Evolutionary conservation across 768 basidiomycete genomes (phyloP).

Genomic region (Agaricus blazei): DNA sequence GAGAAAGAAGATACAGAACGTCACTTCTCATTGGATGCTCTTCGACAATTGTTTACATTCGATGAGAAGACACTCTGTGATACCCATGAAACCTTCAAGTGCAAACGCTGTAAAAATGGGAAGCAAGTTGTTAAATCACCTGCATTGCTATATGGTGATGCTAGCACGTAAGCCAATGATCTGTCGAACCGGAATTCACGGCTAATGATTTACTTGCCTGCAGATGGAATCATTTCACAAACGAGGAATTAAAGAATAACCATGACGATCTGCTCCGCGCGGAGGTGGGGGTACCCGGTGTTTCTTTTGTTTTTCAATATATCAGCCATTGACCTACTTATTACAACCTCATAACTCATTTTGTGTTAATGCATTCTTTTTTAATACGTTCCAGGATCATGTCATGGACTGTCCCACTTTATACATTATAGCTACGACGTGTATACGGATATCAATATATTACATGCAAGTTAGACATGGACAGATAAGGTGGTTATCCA

Average conservation of each 20-base stretch:
- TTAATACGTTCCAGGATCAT: background rate
- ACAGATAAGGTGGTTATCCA: constrained; percentile 24
- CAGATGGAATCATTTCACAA: constrained; percentile 98
- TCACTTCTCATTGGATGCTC: constrained; percentile 86
- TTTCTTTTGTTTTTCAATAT: constrained; percentile 96
- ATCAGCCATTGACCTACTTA: constrained; percentile 63
- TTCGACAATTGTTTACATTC: constrained; percentile 89
- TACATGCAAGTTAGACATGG: constrained; percentile 11
- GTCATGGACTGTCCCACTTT: constrained; percentile 13
- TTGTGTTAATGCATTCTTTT: background rate
- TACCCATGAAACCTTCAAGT: constrained; percentile 98
- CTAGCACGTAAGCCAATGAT: constrained; percentile 76
- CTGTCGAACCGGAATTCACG: too few species aligned
- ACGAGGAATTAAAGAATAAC: constrained; percentile 79
- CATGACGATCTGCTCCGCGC: constrained; percentile 94
- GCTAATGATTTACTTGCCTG: background rate
- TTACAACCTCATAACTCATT: background rate
- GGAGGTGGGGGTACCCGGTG: constrained; percentile 76
- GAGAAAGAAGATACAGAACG: constrained; percentile 94
- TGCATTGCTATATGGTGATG: constrained; percentile 91
- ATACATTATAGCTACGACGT: constrained; percentile 12
- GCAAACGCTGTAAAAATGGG: constrained; percentile 84
- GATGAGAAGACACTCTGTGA: constrained; percentile 84
- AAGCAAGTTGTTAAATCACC: constrained; percentile 79
- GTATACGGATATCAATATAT: constrained; percentile 11